Base-by-base conservation (phyloP, 192 early-diverging fungal genomes). In the Coemansia sp. region DNA sequence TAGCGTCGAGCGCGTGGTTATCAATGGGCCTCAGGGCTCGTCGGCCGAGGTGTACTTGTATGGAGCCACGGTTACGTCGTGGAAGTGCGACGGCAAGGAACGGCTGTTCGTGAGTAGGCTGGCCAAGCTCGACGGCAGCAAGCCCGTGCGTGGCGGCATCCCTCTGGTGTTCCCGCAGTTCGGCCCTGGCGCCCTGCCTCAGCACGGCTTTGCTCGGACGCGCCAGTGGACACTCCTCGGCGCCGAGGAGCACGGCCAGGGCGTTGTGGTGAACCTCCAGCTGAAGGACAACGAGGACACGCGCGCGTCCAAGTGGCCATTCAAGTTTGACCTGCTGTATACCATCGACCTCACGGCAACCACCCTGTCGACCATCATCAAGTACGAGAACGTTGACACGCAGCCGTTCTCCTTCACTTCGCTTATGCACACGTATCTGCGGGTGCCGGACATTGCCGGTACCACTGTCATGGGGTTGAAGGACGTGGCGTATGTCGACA, bases 401-500 rank as follows among this genome's bases (percentile, higher is more conserved):
- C 68, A 74, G 44, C 66, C 86, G 27, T 95, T 94, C 63, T 85
- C 87, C 59, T 97, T 99, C 71, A 95, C 94, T 19, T 77, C 90
- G 33, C 87, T 99, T n/a, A 81, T 98, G 68, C 96, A 99, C 77
- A 95, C 95, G 16, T 99, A 99, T 77, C 90, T 95, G 64, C 69
- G 78, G 13, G 86, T 92, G 46, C 79, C 86, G 16, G 86, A 92
- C 75, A 88, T 94, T 59, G 76, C 74, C 17, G 67, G 79, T 31
- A 87, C 89, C 1, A 63, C 67, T 29, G 88, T 98, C 4, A 42
- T 71, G 31, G 92, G 92, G 2, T 85, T 98, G 19, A 76, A 74
- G n/a, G 84, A 86, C n/a, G 59, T 68, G 9, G 50, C 67, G 21
- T 93, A 91, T 70, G 70, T 75, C 1, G 94, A 98, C 79, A 95